A percentile compares a stretch with the other conserved stretches of the same genome.
Evolutionary conservation across 352 stramenopile species (phyloP).

Genomic region (Pythium aphanidermatum): DNA sequence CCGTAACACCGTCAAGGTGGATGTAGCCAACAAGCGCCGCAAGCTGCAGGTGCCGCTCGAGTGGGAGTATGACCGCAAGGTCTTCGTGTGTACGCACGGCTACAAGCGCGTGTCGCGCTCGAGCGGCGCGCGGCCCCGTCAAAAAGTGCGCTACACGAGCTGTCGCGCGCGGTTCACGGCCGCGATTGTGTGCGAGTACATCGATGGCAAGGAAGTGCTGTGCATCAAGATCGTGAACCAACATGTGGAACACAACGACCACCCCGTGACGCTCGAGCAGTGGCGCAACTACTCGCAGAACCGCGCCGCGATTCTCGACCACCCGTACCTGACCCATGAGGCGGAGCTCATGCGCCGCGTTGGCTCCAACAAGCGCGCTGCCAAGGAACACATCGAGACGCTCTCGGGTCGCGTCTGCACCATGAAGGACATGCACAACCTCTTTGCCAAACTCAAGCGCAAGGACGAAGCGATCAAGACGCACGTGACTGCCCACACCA

Average conservation of each 20-base stretch:
- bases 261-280: constrained; percentile 55
- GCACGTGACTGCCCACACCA: too few relatives aligned
- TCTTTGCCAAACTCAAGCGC: constrained; percentile 57
- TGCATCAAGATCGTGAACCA: constrained; percentile 60
- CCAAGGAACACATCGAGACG: constrained; percentile 55
- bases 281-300: constrained; percentile 81
- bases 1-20: constrained; percentile 70
- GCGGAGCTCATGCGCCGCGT: constrained; percentile 66
- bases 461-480: constrained; percentile 50
- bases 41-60: constrained; percentile 53
- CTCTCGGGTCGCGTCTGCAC: constrained; percentile 64
- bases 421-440: constrained; percentile 81
- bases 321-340: constrained; percentile 65
- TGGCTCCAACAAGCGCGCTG: constrained; percentile 59
- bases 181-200: constrained; percentile 43
- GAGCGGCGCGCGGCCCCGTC: constrained; percentile 46
- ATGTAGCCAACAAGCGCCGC: constrained; percentile 62
- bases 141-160: constrained; percentile 65
- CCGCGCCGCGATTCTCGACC: constrained; percentile 56
- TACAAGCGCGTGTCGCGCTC: constrained; percentile 66
- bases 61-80: constrained; percentile 71
- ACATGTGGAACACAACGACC: constrained; percentile 58
- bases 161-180: constrained; percentile 66
- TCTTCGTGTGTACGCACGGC: constrained; percentile 71
- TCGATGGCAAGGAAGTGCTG: constrained; percentile 42